phyloP scores from a whole-genome alignment of 495 filamentous ascomycete species.

The Aspergillus saccharolyticus region DNA sequence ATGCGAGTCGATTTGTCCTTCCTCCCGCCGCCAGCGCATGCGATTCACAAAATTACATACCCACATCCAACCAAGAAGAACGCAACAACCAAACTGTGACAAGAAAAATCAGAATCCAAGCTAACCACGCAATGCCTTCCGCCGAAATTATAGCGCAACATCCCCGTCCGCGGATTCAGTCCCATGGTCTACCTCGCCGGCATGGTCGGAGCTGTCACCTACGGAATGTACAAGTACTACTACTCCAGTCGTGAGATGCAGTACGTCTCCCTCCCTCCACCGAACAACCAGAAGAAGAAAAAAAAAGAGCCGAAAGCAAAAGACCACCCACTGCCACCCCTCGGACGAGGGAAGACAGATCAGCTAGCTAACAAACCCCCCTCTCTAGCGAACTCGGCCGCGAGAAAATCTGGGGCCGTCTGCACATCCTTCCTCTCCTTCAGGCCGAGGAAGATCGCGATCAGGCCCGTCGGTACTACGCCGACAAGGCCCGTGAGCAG shows the following conservation, averaged over 20 bases:
- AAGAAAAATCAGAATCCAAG: too few relatives aligned
- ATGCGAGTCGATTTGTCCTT: too few relatives aligned
- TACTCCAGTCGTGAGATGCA: conserved; percentile 79
- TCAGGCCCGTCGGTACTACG: conserved; percentile 75
- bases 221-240: conserved; percentile 79
- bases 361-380: not conserved
- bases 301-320: too few relatives aligned
- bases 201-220: conserved; percentile 71
- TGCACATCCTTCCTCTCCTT: conserved; percentile 85
- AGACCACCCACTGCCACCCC: too few relatives aligned
- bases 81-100: too few relatives aligned
- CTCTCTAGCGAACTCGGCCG: conserved; percentile 75
- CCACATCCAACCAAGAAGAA: too few relatives aligned
- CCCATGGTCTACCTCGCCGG: conserved; percentile 70
- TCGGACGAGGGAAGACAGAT: too few relatives aligned
- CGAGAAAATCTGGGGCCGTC: conserved; percentile 96
- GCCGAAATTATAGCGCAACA: conserved; percentile 67
- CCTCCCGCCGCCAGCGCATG: too few relatives aligned
- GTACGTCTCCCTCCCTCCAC: too few relatives aligned
- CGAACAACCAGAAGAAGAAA: too few relatives aligned
- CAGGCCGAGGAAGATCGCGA: conserved; percentile 97
- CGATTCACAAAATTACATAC: too few relatives aligned
- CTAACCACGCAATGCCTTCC: too few relatives aligned
- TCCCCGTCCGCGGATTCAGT: conserved; percentile 87
- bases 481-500: conserved; percentile 85